Percentiles rank a stretch among this genome's conserved stretches.
Evolutionary conservation across 371 early-diverging fungal genomes (phyloP).

Genomic region (Mortierella sp.): DNA sequence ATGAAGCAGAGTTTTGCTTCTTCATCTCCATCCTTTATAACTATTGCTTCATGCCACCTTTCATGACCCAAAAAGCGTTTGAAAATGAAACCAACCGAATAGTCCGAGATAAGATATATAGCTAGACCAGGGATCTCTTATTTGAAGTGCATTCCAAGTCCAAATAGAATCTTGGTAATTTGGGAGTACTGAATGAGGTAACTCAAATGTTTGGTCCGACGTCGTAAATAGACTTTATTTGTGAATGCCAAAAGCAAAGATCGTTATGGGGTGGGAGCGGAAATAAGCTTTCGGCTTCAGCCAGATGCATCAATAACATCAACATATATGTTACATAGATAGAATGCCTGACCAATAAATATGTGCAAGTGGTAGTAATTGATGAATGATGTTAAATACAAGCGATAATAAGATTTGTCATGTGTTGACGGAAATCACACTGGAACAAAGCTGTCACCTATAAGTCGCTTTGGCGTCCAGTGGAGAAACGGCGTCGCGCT

Average conservation of each 20-base stretch:
- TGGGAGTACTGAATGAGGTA: too few species aligned
- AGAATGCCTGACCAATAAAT: neutral
- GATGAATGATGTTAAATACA: too few species aligned
- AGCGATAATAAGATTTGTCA: neutral
- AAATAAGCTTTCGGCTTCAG: neutral
- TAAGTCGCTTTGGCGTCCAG: neutral
- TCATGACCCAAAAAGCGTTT: neutral
- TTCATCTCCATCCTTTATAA: neutral
- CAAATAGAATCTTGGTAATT: constrained; percentile 19
- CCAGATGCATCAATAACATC: neutral
- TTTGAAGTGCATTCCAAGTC: constrained; percentile 7
- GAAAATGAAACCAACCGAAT: constrained; percentile 2
- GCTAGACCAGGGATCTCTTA: neutral
- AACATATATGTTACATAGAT: neutral
- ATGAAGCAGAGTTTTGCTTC: too few species aligned
- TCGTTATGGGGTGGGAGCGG: too few species aligned
- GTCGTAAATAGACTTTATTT: neutral
- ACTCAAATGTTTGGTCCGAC: neutral
- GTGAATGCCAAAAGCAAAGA: constrained; percentile 3
- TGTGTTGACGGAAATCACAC: too few species aligned
- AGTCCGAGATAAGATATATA: neutral
- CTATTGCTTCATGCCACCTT: constrained; percentile 4
- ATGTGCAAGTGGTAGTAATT: neutral
- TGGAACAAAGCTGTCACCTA: neutral
- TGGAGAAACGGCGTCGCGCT: constrained; percentile 4